Evolutionary conservation across 1,284 basidiomycete genomes (phyloP), one percentile per base, ranked within the genome.

Genomic region (Cryptococcus deneoformans): DNA sequence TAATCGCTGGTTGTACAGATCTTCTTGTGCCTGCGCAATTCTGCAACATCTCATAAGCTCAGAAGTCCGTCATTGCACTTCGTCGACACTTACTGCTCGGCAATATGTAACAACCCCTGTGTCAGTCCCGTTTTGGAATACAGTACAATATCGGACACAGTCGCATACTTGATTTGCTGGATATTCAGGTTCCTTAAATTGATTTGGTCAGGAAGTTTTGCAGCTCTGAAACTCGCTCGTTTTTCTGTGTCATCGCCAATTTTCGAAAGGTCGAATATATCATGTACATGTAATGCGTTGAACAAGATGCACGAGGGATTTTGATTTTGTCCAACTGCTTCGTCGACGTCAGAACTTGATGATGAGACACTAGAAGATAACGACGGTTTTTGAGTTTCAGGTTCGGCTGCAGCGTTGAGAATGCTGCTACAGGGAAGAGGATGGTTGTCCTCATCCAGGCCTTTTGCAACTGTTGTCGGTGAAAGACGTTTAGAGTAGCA

Each of bases 91-190:
- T 36, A 72, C 70, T 65, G 64, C 52, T 74, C 68, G 3, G 88
- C 85, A 12, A 84, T 81, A 12, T 82, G 69, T 11, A 83, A 69
- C 46, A 81, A 60, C 4, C 72, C 75, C 10, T 66, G 59, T 8
- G 64, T 63, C 5, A 70, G 62, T 1, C 75, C 79, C 40, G 83
- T 72, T 68, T 81, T 82, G n/a, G 87, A 88, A 77, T 94, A 95
- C 49, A 95, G 80, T 60, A 94, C 85, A 60, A 96, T 85, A 72
- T 96, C 92, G 50, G 89, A 92, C 43, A 96, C 82, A 1, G 89
- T 89, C 0, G 90, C 87, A 70, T 92, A 93, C 66, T 94, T 91
- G 67, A 83, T 83, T 80, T 80, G 78, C 71, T 76, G 82, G 67
- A 70, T 77, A 60, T 76, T 70, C 4, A 78, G 64, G 56, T 78